Evolutionary conservation across 2,329 filamentous ascomycete species (phyloP).

Genomic region (Phaeosphaeria sp.): DNA sequence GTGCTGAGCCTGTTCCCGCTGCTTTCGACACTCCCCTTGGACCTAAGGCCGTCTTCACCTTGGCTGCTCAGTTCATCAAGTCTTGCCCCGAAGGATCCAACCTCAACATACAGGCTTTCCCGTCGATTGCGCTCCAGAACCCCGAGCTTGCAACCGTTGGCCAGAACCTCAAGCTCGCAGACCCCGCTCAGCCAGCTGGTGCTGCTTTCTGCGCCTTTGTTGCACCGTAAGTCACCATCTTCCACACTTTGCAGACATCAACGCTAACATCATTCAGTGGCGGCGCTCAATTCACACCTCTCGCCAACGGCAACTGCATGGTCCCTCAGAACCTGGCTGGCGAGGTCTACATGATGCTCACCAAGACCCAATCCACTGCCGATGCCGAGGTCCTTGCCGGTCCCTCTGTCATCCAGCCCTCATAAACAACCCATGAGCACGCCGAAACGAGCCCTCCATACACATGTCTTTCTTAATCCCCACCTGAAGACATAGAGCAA

Average conservation of each 20-base stretch:
- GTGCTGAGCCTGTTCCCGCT: conserved; percentile 67
- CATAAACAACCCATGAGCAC: conserved; percentile 28
- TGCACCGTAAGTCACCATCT: conserved; percentile 57
- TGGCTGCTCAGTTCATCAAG: conserved; percentile 75
- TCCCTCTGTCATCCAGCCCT: conserved; percentile 48
- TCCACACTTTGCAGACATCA: conserved; percentile 31
- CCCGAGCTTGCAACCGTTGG: conserved; percentile 53
- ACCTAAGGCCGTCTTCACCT: conserved; percentile 73
- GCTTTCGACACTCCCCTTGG: conserved; percentile 75
- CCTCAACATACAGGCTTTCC: conserved; percentile 69
- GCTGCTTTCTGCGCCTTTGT: conserved; percentile 73
- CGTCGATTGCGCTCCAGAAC: conserved; percentile 61
- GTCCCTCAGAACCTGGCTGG: conserved; percentile 69
- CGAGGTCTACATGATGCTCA: conserved; percentile 72
- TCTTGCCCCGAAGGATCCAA: conserved; percentile 71
- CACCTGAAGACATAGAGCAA: conserved; percentile 1
- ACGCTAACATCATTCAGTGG: conserved; percentile 38
- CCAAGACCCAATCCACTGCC: conserved; percentile 52
- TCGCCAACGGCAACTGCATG: conserved; percentile 63
- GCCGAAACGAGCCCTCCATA: conserved; percentile 2
- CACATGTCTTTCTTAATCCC: conserved; percentile 6
- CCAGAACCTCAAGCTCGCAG: conserved; percentile 48
- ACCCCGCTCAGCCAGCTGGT: conserved; percentile 43
- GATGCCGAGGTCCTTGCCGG: conserved; percentile 67
- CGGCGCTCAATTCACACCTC: conserved; percentile 60